Conservation (phyloP, 768 basidiomycete genomes). For the Hortiboletus flavorubellus region DNA sequence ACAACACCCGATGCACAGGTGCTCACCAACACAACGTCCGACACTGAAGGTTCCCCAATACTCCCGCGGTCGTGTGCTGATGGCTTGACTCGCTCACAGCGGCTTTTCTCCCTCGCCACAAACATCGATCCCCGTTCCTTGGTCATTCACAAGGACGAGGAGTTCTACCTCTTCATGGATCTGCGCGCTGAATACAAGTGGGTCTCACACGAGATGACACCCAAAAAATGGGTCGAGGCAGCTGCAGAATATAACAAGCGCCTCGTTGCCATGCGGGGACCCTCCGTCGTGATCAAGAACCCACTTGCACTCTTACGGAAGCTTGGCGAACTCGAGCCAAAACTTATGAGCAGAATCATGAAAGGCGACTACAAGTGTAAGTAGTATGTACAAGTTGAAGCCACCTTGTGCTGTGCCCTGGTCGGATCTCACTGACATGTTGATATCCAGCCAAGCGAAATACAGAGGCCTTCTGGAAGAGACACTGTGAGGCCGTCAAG, state of each 20-base stretch:
- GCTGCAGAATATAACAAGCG: not conserved
- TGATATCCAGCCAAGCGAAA: not conserved
- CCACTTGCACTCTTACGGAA: too few species aligned
- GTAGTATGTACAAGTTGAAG: too few species aligned
- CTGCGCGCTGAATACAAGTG: not conserved
- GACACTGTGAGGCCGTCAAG: not conserved
- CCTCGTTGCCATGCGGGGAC: not conserved
- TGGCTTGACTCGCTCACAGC: not conserved
- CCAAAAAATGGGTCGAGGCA: not conserved
- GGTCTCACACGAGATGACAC: not conserved
- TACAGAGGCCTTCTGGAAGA: not conserved
- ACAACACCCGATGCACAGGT: too few species aligned
- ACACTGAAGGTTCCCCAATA: too few species aligned
- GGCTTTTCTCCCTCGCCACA: not conserved
- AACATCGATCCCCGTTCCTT: not conserved
- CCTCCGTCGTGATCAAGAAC: too few species aligned
- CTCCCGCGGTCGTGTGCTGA: too few species aligned
- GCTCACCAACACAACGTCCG: too few species aligned
- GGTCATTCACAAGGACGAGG: not conserved
- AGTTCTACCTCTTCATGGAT: not conserved
- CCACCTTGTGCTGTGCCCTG: too few species aligned
- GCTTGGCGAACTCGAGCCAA: too few species aligned
- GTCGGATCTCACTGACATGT: not conserved
- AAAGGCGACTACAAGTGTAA: not conserved
- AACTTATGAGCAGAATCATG: too few species aligned